A percentile compares a stretch with the other conserved stretches of the same genome.
Evolutionary conservation across 306 rosid species (phyloP).

Genomic region (Quercus bicolor): DNA sequence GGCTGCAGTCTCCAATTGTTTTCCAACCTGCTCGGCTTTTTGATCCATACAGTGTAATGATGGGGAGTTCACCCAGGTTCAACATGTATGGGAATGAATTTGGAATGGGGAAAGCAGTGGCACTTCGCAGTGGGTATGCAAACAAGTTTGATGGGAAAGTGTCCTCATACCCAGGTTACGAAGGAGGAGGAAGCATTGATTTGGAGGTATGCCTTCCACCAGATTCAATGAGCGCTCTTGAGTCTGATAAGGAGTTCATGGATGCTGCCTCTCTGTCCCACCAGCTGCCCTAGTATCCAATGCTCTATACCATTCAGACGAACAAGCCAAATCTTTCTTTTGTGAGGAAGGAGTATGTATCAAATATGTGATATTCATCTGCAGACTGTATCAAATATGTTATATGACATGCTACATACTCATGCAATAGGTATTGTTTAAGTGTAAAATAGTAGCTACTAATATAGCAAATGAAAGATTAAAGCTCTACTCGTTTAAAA

Average conservation of each 20-base stretch:
- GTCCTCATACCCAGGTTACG: slow-evolving; percentile 37
- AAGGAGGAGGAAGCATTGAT: slow-evolving; percentile 59
- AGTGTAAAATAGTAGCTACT: too few relatives aligned
- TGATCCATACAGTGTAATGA: slow-evolving; percentile 27
- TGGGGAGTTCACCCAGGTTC: slow-evolving; percentile 59
- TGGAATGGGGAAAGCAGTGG: too few relatives aligned
- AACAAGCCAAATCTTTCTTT: too few relatives aligned
- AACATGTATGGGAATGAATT: background rate
- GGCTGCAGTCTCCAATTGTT: slow-evolving; percentile 31
- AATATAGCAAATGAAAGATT: too few relatives aligned
- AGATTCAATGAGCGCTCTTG: background rate
- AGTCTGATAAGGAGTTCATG: slow-evolving; percentile 44
- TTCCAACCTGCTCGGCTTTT: background rate
- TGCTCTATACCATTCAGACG: background rate
- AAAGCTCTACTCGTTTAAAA: too few relatives aligned
- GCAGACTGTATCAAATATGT: too few relatives aligned
- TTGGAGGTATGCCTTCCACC: slow-evolving; percentile 48
- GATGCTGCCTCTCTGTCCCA: slow-evolving; percentile 20
- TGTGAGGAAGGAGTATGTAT: too few relatives aligned
- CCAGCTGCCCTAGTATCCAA: background rate
- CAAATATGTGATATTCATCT: too few relatives aligned
- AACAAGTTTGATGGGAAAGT: too few relatives aligned
- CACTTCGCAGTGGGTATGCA: too few relatives aligned
- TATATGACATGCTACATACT: too few relatives aligned
- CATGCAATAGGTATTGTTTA: too few relatives aligned